These are phyloP conservation scores for Gossypium laxum DNA, from an alignment of 441 rosid species.

Conservation along the genomic window DNA sequence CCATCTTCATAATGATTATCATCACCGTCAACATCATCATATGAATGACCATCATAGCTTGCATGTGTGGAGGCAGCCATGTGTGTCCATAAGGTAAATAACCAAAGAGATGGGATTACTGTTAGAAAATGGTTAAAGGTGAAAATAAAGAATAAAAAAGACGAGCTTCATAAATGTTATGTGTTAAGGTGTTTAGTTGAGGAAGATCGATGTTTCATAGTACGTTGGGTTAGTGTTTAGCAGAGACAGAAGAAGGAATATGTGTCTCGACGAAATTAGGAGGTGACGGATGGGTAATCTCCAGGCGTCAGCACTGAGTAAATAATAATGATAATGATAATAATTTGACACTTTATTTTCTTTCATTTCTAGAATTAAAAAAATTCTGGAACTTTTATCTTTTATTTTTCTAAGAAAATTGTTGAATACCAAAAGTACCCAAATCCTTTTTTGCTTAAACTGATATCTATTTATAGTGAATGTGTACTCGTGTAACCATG, in stretches of 20 bases:
- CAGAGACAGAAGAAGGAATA: neutral
- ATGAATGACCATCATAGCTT: constrained; percentile 24
- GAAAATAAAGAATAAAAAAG: neutral
- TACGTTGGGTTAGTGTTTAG: neutral
- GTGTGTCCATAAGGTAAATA: constrained; percentile 48
- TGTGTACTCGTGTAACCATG: neutral
- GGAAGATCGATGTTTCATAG: neutral
- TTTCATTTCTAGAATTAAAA: neutral
- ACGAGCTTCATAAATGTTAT: neutral
- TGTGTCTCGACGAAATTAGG: neutral
- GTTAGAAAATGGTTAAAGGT: neutral
- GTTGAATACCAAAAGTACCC: neutral
- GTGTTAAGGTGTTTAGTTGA: neutral
- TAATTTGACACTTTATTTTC: neutral
- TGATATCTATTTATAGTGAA: neutral
- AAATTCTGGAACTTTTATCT: neutral
- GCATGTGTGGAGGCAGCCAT: constrained; percentile 51
- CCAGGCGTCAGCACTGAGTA: neutral
- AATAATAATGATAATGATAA: neutral
- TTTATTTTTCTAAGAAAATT: neutral
- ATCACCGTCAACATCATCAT: constrained; percentile 15
- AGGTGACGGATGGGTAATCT: neutral
- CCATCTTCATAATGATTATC: constrained; percentile 7
- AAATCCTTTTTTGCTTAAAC: neutral
- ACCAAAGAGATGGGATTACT: neutral